Evolutionary conservation across 1,284 basidiomycete species (phyloP).

Genomic region (Sanghuangporus sanghuang): DNA sequence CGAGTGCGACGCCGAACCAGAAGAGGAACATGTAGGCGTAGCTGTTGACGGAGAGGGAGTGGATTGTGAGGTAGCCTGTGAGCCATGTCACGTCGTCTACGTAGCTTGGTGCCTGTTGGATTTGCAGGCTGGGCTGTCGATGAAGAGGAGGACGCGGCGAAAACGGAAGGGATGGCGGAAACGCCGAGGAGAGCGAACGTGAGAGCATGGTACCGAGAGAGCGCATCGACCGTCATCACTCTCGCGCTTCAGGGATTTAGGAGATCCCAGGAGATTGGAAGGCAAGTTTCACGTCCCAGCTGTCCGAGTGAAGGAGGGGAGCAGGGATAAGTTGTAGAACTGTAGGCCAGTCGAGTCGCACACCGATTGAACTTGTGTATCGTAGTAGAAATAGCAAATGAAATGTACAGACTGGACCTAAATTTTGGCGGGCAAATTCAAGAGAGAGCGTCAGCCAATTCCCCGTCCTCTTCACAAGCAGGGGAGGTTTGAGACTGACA

Average conservation of each 20-base stretch:
- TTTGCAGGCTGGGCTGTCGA: conserved; percentile 29
- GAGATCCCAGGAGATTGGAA: not conserved
- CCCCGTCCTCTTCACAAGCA: not conserved
- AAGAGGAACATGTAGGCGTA: conserved; percentile 53
- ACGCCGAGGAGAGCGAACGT: not conserved
- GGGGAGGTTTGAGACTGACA: too few species aligned
- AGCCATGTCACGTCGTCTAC: conserved; percentile 47
- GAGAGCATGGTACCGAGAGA: not conserved
- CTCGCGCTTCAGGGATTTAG: not conserved
- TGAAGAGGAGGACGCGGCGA: not conserved
- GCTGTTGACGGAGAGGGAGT: conserved; percentile 43
- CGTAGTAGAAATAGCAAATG: not conserved
- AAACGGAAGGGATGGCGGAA: not conserved
- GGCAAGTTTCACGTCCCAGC: too few species aligned
- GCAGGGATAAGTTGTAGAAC: not conserved
- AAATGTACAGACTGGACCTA: not conserved
- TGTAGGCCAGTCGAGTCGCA: not conserved
- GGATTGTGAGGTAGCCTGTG: conserved; percentile 48
- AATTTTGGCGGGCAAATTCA: not conserved
- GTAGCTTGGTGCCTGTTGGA: conserved; percentile 41
- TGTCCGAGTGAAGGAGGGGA: not conserved
- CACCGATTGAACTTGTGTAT: not conserved
- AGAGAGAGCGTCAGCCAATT: not conserved
- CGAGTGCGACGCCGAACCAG: conserved; percentile 42
- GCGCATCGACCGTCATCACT: not conserved